Evolutionary conservation across 441 rosid genomes (phyloP).

Genomic region (Erodium trifolium): DNA sequence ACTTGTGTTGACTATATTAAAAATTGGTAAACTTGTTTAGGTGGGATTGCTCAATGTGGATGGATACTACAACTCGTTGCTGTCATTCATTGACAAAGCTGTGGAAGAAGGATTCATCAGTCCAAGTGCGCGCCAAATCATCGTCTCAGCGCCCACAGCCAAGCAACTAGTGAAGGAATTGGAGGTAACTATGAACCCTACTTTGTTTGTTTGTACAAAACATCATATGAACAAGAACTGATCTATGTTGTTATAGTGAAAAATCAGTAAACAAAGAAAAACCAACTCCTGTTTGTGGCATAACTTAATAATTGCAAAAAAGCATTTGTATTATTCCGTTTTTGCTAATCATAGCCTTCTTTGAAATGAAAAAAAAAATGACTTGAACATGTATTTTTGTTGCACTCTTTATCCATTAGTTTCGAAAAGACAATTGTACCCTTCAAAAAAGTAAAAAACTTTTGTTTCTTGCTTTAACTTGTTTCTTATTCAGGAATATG

Average conservation of each 20-base stretch:
- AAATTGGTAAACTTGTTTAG: constrained; percentile 21
- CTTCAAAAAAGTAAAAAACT: too few species aligned
- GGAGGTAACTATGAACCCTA: constrained; percentile 37
- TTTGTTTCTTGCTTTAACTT: too few species aligned
- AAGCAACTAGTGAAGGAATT: constrained; percentile 55
- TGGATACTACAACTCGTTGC: constrained; percentile 72
- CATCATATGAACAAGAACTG: neutral
- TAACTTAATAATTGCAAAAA: too few species aligned
- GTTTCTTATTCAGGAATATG: constrained; percentile 37
- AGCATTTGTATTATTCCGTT: too few species aligned
- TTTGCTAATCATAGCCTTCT: too few species aligned
- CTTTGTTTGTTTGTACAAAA: neutral
- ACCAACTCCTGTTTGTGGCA: too few species aligned
- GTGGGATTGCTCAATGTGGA: constrained; percentile 70
- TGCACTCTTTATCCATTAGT: too few species aligned
- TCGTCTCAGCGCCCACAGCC: constrained; percentile 62
- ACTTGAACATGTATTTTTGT: too few species aligned
- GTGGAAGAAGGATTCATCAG: constrained; percentile 73
- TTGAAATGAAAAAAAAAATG: too few species aligned
- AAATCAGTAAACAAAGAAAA: neutral
- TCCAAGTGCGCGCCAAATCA: constrained; percentile 61
- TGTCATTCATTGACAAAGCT: constrained; percentile 66
- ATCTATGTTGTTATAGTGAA: neutral
- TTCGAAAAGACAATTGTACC: too few species aligned
- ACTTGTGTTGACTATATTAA: too few species aligned